A percentile compares a stretch with the other conserved stretches of the same genome.
phyloP scores from a whole-genome alignment of 148 eudicot species.

The Arctostaphylos glauca region DNA sequence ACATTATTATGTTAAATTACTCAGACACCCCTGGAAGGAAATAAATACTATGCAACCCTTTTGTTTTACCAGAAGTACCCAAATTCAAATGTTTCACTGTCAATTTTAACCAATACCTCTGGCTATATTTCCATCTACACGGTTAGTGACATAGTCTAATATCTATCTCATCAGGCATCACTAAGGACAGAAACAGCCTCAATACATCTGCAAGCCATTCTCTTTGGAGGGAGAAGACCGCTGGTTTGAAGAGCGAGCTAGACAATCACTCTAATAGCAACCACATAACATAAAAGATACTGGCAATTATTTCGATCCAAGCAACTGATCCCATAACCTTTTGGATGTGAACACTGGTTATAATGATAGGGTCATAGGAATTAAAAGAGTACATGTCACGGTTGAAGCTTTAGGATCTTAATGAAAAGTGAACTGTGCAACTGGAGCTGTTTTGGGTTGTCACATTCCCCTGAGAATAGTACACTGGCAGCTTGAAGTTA shows the following conservation, averaged over 20 bases:
- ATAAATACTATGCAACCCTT: not conserved
- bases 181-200: not conserved
- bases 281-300: not conserved
- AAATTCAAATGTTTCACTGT: not conserved
- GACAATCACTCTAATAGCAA: not conserved
- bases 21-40: not conserved
- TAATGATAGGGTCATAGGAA: no score
- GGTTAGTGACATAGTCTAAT: not conserved
- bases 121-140: not conserved
- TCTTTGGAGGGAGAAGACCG: not conserved
- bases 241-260: conserved; percentile 9
- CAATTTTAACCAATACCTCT: not conserved
- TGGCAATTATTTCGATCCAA: not conserved
- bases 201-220: not conserved
- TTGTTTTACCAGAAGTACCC: not conserved
- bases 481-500: no score
- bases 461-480: no score
- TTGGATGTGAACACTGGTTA: no score
- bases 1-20: not conserved
- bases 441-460: no score
- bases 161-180: not conserved
- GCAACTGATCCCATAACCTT: no score
- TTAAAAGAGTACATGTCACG: no score
- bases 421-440: no score
- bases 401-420: no score